Base-by-base conservation (phyloP, 2,329 filamentous ascomycete species). In the Tolypocladium tundrense region DNA sequence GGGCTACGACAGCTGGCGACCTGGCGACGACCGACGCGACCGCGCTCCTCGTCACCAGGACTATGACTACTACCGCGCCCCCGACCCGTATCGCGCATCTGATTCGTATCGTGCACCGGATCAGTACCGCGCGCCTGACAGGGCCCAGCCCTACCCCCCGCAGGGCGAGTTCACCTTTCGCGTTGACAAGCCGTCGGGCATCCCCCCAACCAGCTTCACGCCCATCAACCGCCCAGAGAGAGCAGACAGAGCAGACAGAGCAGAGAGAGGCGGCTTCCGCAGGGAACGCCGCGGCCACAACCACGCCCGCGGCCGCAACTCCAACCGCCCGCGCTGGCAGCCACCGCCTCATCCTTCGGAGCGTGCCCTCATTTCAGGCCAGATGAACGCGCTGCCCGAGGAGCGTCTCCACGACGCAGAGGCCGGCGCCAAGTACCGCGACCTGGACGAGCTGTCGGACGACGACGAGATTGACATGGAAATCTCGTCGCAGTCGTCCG, bases 401-500 rank as follows among this genome's bases (percentile, higher is more conserved):
- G 74, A 80, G 50, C 75, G 76, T 45, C 71, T 83, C 21, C 76
- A 75, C 13, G 74, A 80, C 58, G 70, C 66, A 8, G 71, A 75
- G 3, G 74, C 69, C 1, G 74, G 75, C 7, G 76, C 76, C 14
- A 84, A 79, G 51, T 87, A 81, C 64, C 76, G 78, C 55, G 68
- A 79, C 41, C 54, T 85, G 6, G 80, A 84, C 40, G 79, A 85
- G 19, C 70, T 87, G 33, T 85, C 83, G 0, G 83, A 87, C 62
- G 84, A 83, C 61, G 81, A 83, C 54, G 84, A 87, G 68, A 77
- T 83, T 16, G 83, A 79, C 2, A 87, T 87, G 83, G 83, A 86
- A 51, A 81, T 85, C 7, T 86, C 83, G 7, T 70, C 68, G 1
- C 60, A 59, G 11, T 67, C 67, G 16, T 66, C 65, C 1, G 53